Conservation (phyloP, 1,139 yeast genomes). For the Scheffersomyces lignicola region DNA sequence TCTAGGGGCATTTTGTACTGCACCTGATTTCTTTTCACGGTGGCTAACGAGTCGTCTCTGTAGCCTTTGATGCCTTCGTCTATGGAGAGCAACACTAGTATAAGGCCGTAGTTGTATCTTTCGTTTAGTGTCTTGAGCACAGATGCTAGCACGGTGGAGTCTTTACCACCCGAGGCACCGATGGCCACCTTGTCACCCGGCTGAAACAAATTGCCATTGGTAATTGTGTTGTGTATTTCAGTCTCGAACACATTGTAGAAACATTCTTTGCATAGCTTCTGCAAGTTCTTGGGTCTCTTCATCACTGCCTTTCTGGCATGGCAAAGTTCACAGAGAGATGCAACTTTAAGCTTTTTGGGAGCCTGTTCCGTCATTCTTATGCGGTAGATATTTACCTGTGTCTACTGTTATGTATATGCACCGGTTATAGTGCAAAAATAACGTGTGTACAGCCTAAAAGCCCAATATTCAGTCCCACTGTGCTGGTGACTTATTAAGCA, state of each 20-base stretch:
- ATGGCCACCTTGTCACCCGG: constrained; percentile 89
- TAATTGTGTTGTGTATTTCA: constrained; percentile 90
- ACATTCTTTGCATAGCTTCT: constrained; percentile 89
- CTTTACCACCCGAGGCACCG: constrained; percentile 99
- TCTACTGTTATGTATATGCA: no score
- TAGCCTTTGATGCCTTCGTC: constrained; percentile 98
- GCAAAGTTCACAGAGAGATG: constrained; percentile 79
- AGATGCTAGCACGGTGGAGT: constrained; percentile 92
- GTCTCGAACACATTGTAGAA: constrained; percentile 90
- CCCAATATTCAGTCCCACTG: no score
- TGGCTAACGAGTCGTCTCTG: constrained; percentile 94
- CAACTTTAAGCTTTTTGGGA: constrained; percentile 37
- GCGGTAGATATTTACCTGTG: neutral
- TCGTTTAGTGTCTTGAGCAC: constrained; percentile 85
- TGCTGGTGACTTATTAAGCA: no score
- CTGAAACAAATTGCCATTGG: constrained; percentile 64
- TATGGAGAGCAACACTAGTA: constrained; percentile 77
- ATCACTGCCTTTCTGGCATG: constrained; percentile 80
- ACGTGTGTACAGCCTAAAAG: no score
- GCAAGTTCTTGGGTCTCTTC: constrained; percentile 89
- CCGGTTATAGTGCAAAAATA: no score
- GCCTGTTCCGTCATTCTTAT: constrained; percentile 4
- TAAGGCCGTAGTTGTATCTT: constrained; percentile 80
- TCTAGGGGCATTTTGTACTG: constrained; percentile 90
- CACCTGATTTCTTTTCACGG: constrained; percentile 86